Evolutionary conservation across 2,329 filamentous ascomycete genomes (phyloP).

Genomic region (Fusarium cyanostomum): DNA sequence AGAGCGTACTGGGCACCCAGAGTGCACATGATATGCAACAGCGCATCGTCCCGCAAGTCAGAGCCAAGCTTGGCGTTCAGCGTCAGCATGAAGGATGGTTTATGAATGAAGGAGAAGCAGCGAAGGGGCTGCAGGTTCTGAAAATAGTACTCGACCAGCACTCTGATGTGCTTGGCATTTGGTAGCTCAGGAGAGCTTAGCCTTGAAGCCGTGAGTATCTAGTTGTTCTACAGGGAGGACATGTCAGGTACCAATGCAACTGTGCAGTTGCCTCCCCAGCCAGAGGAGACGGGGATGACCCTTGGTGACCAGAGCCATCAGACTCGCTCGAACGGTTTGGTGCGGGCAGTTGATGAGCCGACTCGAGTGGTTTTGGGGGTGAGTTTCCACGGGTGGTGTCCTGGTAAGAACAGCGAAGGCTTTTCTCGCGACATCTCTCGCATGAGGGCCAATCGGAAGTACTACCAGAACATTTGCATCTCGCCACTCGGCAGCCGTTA

Average conservation of each 20-base stretch:
- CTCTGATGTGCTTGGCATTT: slow-evolving; percentile 13
- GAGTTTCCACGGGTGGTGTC: not conserved
- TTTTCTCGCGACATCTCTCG: slow-evolving; percentile 5
- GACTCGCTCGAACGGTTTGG: not conserved
- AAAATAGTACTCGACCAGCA: slow-evolving; percentile 35
- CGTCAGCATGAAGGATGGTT: slow-evolving; percentile 36
- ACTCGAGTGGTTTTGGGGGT: not conserved
- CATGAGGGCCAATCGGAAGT: not conserved
- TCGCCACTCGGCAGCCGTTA: slow-evolving; percentile 1
- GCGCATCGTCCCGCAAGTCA: slow-evolving; percentile 25
- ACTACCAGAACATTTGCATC: slow-evolving; percentile 2
- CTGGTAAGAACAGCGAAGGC: slow-evolving; percentile 3
- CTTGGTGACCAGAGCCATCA: not conserved
- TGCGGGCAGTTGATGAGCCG: not conserved
- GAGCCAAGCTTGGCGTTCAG: slow-evolving; percentile 26
- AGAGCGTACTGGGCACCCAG: slow-evolving; percentile 33
- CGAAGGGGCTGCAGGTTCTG: slow-evolving; percentile 40
- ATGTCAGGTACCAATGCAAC: not conserved
- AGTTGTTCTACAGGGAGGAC: not conserved
- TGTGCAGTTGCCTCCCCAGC: not conserved
- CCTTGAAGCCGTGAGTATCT: slow-evolving; percentile 9
- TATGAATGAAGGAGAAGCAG: slow-evolving; percentile 41
- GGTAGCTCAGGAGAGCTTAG: slow-evolving; percentile 11
- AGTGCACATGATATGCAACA: slow-evolving; percentile 36
- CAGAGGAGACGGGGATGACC: not conserved